Percentiles rank a stretch among this genome's conserved stretches.
phyloP scores from a whole-genome alignment of 495 filamentous ascomycete genomes.

The Terfezia boudieri region DNA sequence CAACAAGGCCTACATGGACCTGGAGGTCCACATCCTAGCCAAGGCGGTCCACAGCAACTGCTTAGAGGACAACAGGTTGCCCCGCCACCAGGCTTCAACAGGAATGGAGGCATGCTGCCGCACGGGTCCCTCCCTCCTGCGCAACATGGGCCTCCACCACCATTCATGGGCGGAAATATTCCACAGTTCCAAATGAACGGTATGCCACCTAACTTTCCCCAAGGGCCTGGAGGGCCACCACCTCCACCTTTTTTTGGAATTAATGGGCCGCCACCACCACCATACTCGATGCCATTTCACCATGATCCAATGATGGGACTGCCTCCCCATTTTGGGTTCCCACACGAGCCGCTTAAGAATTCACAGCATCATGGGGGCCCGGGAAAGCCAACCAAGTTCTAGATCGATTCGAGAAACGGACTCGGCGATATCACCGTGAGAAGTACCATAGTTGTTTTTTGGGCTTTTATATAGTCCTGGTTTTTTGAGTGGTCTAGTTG shows the following conservation, averaged over 20 bases:
- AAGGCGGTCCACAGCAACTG: neutral
- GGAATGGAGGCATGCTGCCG: constrained; percentile 3
- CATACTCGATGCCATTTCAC: constrained; percentile 17
- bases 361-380: constrained; percentile 14
- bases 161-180: constrained; percentile 12
- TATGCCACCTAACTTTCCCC: constrained; percentile 2
- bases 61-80: neutral
- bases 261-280: constrained; percentile 13
- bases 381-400: constrained; percentile 5
- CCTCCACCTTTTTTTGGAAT: constrained; percentile 17
- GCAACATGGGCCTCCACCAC: constrained; percentile 1
- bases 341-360: constrained; percentile 17
- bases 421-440: too few species aligned
- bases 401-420: neutral
- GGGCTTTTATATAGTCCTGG: too few species aligned
- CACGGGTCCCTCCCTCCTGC: constrained; percentile 15
- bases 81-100: too few species aligned
- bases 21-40: neutral
- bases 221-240: constrained; percentile 16
- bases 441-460: too few species aligned
- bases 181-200: neutral
- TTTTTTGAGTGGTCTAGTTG: too few species aligned
- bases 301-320: constrained; percentile 17
- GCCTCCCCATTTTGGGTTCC: constrained; percentile 14
- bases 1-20: constrained; percentile 14